These are phyloP conservation scores for Sporothrix schenckii DNA, from an alignment of 2,329 filamentous ascomycete species.

Conservation along the genomic window DNA sequence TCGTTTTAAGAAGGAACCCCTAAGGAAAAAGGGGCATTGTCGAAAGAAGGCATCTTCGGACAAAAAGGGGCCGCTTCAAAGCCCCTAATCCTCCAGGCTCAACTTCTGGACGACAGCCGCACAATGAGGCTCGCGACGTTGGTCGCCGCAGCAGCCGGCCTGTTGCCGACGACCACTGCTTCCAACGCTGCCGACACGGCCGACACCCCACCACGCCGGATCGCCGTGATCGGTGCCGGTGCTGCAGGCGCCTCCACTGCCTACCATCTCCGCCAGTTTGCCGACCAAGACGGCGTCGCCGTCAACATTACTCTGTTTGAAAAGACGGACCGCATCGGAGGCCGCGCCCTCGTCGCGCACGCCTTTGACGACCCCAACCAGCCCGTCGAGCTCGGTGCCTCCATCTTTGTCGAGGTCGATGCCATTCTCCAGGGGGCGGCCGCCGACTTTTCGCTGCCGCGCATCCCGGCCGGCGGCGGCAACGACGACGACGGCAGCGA, in stretches of 20 bases:
- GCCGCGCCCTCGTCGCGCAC: slow-evolving; percentile 82
- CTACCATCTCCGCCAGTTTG: slow-evolving; percentile 76
- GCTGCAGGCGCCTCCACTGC: slow-evolving; percentile 85
- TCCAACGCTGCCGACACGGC: background rate
- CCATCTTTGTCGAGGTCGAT: slow-evolving; percentile 87
- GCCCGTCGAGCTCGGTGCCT: slow-evolving; percentile 84
- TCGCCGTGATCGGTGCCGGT: slow-evolving; percentile 65
- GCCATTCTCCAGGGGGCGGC: slow-evolving; percentile 77
- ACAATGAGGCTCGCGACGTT: slow-evolving; percentile 4
- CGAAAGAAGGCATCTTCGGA: background rate
- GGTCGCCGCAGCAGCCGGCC: background rate
- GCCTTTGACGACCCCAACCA: slow-evolving; percentile 67
- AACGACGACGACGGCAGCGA: slow-evolving; percentile 45
- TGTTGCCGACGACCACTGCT: background rate
- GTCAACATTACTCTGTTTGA: slow-evolving; percentile 90
- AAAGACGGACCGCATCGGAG: slow-evolving; percentile 74
- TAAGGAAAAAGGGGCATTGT: background rate
- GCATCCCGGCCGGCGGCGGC: slow-evolving; percentile 45
- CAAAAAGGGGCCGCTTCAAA: no score
- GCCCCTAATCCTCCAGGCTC: background rate
- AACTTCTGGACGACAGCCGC: background rate
- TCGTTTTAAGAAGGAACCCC: no score
- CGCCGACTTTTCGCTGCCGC: slow-evolving; percentile 68
- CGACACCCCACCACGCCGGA: background rate
- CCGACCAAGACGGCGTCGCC: slow-evolving; percentile 59